Evolutionary conservation across 169 alveolate species (phyloP), one percentile per base, ranked within the genome.

Genomic region (Plasmodium blacklocki): DNA sequence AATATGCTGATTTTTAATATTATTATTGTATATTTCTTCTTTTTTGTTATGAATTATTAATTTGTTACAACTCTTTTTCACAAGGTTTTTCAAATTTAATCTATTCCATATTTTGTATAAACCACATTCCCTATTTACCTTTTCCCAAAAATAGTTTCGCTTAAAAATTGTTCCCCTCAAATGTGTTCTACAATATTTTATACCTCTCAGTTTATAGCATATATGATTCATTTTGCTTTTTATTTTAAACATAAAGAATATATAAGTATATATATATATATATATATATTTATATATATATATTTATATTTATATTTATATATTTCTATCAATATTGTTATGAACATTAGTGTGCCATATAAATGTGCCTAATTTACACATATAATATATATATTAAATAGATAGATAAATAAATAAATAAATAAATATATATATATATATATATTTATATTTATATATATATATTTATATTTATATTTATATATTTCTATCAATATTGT

Each of bases 51-150:
- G 62, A 18, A 21, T 43, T 32, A 39, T 14, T 67, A 66, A 39
- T 12, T 50, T 23, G 21, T 74, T 32, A 43, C 39, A 18, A 18
- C 47, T 75, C 1, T 64, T 50, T 63, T 76, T 76, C 15, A 76
- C 32, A n/a, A 47, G 26, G 0, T 47, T 63, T 76, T 76, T 76
- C 23, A 76, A 64, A 39, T 76, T 76, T 19, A 76, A 15, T 64
- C 64, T 76, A 19, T 50, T 54, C 56, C 21, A 56, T 29, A 76
- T 43, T 63, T 76, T 76, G 2, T n/a, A 26, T 32, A 47, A 49
- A 7, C 18, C 76, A 18, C 54, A n/a, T 74, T 49, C 19, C 43
- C 64, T 58, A 11, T 23, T 76, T 50, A 47, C 18, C 19, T 47
- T 63, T 21, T 76, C 50, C 45, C 63, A 62, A 56, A 63, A 64